These are phyloP conservation scores for Rhodotorula toruloides DNA, from an alignment of 768 basidiomycete genomes.

Conservation along the genomic window DNA sequence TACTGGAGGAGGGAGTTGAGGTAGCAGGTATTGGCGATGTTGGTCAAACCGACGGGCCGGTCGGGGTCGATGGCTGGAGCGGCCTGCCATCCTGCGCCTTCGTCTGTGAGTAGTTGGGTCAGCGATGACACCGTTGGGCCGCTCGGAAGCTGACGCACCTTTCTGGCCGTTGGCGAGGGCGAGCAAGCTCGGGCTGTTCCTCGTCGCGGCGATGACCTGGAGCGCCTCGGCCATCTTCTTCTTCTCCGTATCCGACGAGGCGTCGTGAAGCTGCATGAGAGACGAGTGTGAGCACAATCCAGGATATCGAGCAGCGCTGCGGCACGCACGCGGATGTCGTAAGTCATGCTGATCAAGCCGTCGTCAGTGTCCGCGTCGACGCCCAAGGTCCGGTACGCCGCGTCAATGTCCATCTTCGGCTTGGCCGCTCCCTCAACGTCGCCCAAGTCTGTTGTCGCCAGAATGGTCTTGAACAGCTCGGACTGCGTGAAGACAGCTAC, in stretches of 20 bases:
- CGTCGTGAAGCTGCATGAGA: background rate
- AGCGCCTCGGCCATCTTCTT: conserved; percentile 56
- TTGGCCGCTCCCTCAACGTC: conserved; percentile 1
- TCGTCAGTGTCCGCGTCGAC: conserved; percentile 68
- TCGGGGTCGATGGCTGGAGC: conserved; percentile 51
- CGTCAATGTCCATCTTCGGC: conserved; percentile 57
- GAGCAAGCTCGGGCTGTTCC: conserved; percentile 66
- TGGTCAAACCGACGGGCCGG: conserved; percentile 57
- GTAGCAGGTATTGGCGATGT: conserved; percentile 84
- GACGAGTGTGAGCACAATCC: background rate
- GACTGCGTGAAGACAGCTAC: conserved; percentile 6
- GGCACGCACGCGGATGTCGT: conserved; percentile 59
- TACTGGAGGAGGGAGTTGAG: conserved; percentile 91
- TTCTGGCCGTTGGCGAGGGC: conserved; percentile 64
- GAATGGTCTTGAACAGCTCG: conserved; percentile 10
- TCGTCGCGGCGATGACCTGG: conserved; percentile 60
- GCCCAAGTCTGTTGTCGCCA: conserved; percentile 3
- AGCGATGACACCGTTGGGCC: background rate
- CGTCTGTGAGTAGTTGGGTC: background rate
- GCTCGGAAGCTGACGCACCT: conserved; percentile 56
- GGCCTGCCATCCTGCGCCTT: conserved; percentile 23
- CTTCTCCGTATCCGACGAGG: conserved; percentile 16
- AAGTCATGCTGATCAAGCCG: conserved; percentile 65
- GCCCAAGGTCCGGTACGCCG: conserved; percentile 67
- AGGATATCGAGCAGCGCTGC: background rate